Base-by-base conservation (phyloP, 768 basidiomycete species). In the Termitomyces sp. region DNA sequence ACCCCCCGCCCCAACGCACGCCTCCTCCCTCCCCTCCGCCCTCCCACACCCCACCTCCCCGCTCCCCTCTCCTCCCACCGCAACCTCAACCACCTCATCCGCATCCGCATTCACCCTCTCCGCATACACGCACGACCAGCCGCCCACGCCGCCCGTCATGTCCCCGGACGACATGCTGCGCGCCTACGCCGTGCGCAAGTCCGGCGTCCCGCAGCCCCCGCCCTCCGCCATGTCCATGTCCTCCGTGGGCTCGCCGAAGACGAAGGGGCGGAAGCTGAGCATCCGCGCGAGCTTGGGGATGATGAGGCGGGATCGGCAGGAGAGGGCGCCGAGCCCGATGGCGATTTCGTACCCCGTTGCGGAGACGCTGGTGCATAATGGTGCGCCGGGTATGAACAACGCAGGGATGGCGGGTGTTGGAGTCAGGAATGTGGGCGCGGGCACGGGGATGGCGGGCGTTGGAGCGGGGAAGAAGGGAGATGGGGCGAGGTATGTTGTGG, bases 141-240 rank as follows among this genome's bases (percentile, higher is more conserved):
- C 53, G 39, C 27, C 42, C 39, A n/a, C 37, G 33, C 26, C 34
- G 46, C 57, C 69, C 2, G 36, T 54, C 26, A 80, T 79, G 73
- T 74, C 75, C 56, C 89, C 89, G 3, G 90, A 92, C 66, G 89
- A 83, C 26, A 88, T 91, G 85, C 76, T 91, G 45, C 83, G 86
- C 37, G 87, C 86, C 1, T 91, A 89, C 59, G 88, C 88, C 5
- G 80, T 70, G n/a, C 68, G 72, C 5, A 67, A 66, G 44, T 59
- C 64, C 24, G 54, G 58, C 40, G 5, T 20, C 48, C 32, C 14
- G 51, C n/a, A n/a, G n/a, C 14, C 13, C 13, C 27, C 39, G 5
- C 40, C 50, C 26, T 5, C 22, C 14, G 20, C 43, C 12, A 3
- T 39, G 14, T 20, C 42, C 49, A 8, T 30, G 2, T 10, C 46